Conservation (phyloP, 257 asterid species). For the Solanum piurae region DNA sequence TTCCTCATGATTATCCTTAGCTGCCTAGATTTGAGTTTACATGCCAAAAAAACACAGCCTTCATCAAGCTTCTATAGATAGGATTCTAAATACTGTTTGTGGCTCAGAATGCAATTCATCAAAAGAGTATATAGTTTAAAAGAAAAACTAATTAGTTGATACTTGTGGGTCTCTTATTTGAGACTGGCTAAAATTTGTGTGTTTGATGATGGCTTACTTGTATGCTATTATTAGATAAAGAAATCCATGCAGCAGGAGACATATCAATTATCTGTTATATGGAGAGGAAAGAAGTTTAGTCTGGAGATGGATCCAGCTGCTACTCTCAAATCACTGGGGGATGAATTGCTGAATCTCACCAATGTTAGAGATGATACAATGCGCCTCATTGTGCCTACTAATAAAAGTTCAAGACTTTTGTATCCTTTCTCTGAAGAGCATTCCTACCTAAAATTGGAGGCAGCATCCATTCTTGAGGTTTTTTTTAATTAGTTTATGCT, state of each 20-base stretch:
- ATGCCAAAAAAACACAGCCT: background rate
- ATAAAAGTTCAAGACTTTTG: conserved; percentile 51
- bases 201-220: background rate
- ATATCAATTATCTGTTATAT: conserved; percentile 32
- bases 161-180: background rate
- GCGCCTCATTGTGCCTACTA: conserved; percentile 58
- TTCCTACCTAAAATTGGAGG: conserved; percentile 42
- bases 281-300: conserved; percentile 60
- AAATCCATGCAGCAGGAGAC: conserved; percentile 46
- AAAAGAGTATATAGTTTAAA: background rate
- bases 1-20: background rate
- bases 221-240: background rate
- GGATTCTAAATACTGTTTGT: background rate
- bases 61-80: background rate
- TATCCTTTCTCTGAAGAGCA: conserved; percentile 82
- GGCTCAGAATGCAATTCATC: background rate
- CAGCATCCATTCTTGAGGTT: conserved; percentile 51
- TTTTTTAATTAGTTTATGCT: background rate
- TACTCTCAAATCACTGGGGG: conserved; percentile 70
- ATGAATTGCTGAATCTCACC: conserved; percentile 53
- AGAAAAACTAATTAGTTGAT: background rate
- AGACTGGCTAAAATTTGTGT: background rate
- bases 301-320: conserved; percentile 42
- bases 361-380: conserved; percentile 57
- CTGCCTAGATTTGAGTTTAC: background rate